A percentile compares a stretch with the other conserved stretches of the same genome.
These are phyloP conservation scores for Anthracocystis walkeri DNA, from an alignment of 1,284 basidiomycete genomes.

Conservation along the genomic window DNA sequence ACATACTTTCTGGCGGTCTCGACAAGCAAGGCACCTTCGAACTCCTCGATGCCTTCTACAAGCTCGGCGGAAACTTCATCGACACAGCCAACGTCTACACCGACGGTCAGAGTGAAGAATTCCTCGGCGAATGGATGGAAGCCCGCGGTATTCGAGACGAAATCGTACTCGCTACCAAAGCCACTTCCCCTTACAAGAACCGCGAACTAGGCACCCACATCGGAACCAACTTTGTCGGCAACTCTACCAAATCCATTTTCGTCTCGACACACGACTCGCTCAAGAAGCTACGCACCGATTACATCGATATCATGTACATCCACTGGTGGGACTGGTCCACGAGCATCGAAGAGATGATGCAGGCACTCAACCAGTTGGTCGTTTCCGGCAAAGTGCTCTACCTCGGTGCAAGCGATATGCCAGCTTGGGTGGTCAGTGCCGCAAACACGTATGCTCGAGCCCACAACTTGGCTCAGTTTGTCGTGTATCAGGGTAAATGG, in stretches of 20 bases:
- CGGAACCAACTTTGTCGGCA: constrained; percentile 72
- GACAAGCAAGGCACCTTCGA: constrained; percentile 47
- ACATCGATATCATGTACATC: constrained; percentile 73
- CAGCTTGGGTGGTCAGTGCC: constrained; percentile 74
- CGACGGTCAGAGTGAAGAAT: constrained; percentile 73
- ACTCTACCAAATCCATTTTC: constrained; percentile 64
- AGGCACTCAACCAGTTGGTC: constrained; percentile 73
- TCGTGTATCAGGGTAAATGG: constrained; percentile 75
- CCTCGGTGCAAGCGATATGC: constrained; percentile 72
- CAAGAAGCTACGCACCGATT: constrained; percentile 75
- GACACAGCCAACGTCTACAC: constrained; percentile 74
- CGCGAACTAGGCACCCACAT: constrained; percentile 49
- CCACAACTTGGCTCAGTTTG: constrained; percentile 73
- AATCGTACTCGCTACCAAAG: constrained; percentile 75
- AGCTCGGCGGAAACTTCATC: constrained; percentile 73
- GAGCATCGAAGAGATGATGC: constrained; percentile 75
- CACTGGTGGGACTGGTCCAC: constrained; percentile 75
- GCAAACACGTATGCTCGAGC: constrained; percentile 74
- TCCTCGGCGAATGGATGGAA: constrained; percentile 76
- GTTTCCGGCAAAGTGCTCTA: constrained; percentile 73
- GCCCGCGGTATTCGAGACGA: constrained; percentile 74
- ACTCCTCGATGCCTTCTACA: constrained; percentile 53
- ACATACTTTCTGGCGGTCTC: constrained; percentile 39
- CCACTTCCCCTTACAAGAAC: constrained; percentile 68
- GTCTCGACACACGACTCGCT: constrained; percentile 70